Evolutionary conservation across 2,329 filamentous ascomycete genomes (phyloP).

Genomic region (Colletotrichum caudatum): DNA sequence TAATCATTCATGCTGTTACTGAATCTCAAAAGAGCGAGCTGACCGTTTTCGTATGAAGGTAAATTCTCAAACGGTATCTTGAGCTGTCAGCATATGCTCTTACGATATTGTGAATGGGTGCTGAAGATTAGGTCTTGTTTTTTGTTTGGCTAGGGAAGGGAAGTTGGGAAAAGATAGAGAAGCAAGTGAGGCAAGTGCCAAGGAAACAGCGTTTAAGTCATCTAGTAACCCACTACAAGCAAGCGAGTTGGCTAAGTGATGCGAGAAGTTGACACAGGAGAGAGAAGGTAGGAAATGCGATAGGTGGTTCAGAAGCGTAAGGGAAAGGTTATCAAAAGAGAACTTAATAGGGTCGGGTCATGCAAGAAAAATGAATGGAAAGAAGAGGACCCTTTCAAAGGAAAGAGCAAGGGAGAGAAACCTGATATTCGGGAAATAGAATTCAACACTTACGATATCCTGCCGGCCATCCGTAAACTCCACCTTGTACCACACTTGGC

Average conservation of each 20-base stretch:
- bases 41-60: slow-evolving; percentile 19
- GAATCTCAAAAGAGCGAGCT: slow-evolving; percentile 26
- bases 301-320: not conserved
- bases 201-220: not conserved
- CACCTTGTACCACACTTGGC: slow-evolving; percentile 50
- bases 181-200: not conserved
- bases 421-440: not conserved
- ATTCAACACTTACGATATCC: slow-evolving; percentile 56
- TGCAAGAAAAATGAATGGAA: not conserved
- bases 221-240: no score
- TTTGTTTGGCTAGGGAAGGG: not conserved
- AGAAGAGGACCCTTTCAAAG: not conserved
- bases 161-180: no score
- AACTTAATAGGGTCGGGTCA: no score
- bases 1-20: slow-evolving; percentile 5
- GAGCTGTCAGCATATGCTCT: not conserved
- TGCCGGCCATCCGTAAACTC: slow-evolving; percentile 62
- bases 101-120: not conserved
- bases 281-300: not conserved
- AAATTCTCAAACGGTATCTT: slow-evolving; percentile 36
- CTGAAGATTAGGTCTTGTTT: not conserved
- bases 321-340: not conserved
- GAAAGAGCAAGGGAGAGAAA: not conserved
- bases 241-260: not conserved
- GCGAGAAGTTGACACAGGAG: not conserved